Base-by-base conservation (phyloP, 2,329 filamentous ascomycete genomes). In the Colletotrichum australisinense region DNA sequence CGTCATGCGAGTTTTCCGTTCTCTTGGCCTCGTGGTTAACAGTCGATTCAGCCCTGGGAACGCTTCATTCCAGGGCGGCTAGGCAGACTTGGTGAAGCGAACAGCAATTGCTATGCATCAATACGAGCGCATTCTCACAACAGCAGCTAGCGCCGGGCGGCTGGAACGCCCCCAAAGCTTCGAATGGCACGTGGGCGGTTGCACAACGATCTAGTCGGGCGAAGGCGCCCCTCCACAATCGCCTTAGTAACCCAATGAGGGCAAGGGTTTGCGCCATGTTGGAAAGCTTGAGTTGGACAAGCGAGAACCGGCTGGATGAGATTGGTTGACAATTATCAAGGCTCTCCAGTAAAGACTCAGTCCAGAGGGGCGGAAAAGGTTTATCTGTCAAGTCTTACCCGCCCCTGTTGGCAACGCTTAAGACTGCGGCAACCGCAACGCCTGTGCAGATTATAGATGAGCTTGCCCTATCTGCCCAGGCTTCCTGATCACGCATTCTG, bases 131-230 rank as follows among this genome's bases (percentile, higher is more conserved):
- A 66, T 19, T 3, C 16, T 24, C 9, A 11, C 7, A 28, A 16
- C 42, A 49, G 55, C 28, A 56, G 19, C 24, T 56, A 32, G 56
- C 42, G 26, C 49, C 35, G 32, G 26, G 26, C 42, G 56, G 56
- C n/a, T 14, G 46, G 26, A 26, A 35, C 68, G 70, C 59, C 67
- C 35, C 32, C n/a, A 52, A 59, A 70, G 60, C 70, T 70, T 73
- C 59, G 19, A 2, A 46, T 19, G 7, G 42, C 42, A 46, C 42
- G 42, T 46, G 42, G 19, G 30, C 14, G 14, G 28, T 42, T 5
- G 53, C 24, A 30, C 22, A 53, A 22, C 55, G 26, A 30, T 70
- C 57, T 56, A 57, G 35, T 70, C 70, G 70, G 70, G 70, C 67
- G 70, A 73, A 65, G 16, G 46, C 9, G 12, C 58, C 60, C 60